A percentile compares a stretch with the other conserved stretches of the same genome.
Conservation (phyloP, 2,329 filamentous ascomycete genomes). For the Arachnopeziza araneosa region DNA sequence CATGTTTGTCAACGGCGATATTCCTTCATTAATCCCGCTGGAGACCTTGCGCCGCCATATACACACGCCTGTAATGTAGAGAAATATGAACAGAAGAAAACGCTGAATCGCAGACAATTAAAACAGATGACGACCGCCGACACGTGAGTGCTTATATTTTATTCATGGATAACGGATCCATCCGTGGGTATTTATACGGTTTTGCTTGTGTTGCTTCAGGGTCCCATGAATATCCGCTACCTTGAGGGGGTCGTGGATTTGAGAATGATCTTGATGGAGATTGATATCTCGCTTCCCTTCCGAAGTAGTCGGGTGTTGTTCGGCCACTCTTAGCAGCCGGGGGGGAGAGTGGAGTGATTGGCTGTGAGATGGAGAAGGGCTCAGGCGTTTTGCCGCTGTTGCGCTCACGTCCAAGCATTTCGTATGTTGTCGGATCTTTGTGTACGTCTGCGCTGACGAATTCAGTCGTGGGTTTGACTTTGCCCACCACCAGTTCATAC, state of each 20-base stretch:
- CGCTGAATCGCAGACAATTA: conserved; percentile 17
- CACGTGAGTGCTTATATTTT: conserved; percentile 21
- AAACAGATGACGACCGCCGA: conserved; percentile 2
- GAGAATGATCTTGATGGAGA: conserved; percentile 44
- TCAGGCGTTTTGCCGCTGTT: conserved; percentile 27
- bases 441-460: conserved; percentile 80
- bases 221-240: conserved; percentile 18
- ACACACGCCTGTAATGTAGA: neutral
- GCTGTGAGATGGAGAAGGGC: conserved; percentile 12
- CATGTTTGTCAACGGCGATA: neutral
- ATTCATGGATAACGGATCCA: conserved; percentile 28
- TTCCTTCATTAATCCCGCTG: neutral
- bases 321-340: conserved; percentile 23
- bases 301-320: conserved; percentile 35
- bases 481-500: conserved; percentile 56
- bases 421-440: conserved; percentile 65
- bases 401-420: conserved; percentile 59
- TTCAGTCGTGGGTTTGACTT: conserved; percentile 57
- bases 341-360: conserved; percentile 24
- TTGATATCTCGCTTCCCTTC: conserved; percentile 40
- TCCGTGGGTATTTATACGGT: conserved; percentile 15
- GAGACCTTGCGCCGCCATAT: neutral
- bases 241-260: conserved; percentile 36
- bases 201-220: conserved; percentile 20
- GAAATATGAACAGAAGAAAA: conserved; percentile 18